phyloP scores from a whole-genome alignment of 2,329 filamentous ascomycete species.

The Xenosphaeropsis pyriputrescens region DNA sequence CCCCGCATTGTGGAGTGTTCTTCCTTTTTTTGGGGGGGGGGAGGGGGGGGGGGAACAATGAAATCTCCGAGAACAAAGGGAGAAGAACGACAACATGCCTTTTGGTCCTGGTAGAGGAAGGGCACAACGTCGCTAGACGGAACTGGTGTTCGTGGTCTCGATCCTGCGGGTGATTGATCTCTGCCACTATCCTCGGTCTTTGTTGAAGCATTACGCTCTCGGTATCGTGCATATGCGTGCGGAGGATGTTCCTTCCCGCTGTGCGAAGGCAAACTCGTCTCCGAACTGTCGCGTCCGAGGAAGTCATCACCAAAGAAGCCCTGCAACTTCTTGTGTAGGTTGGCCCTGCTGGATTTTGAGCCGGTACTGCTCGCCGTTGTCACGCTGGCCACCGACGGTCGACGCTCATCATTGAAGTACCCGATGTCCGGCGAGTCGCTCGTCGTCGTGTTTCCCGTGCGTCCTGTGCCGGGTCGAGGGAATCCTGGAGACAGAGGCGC shows the following conservation, averaged over 20 bases:
- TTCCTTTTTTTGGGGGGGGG: no score
- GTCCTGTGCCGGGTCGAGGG: constrained; percentile 30
- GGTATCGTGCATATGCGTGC: constrained; percentile 44
- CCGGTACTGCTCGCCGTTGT: constrained; percentile 77
- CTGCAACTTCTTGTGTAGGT: constrained; percentile 68
- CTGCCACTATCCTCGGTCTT: constrained; percentile 46
- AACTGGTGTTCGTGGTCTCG: constrained; percentile 70
- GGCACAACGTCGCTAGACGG: constrained; percentile 89
- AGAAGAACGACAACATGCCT: constrained; percentile 41
- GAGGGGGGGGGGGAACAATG: no score
- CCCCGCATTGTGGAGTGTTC: no score
- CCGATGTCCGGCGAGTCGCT: constrained; percentile 47
- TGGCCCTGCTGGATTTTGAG: constrained; percentile 59
- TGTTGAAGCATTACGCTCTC: constrained; percentile 72
- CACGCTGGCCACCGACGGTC: constrained; percentile 79
- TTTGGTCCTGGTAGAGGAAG: constrained; percentile 85
- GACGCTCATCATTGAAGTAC: constrained; percentile 56
- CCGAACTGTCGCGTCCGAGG: constrained; percentile 58
- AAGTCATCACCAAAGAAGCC: constrained; percentile 91
- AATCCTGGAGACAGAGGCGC: constrained; percentile 61
- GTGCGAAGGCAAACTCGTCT: constrained; percentile 39
- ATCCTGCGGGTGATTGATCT: constrained; percentile 61
- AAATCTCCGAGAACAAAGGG: constrained; percentile 7
- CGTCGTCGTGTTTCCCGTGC: constrained; percentile 28
- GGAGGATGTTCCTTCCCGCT: constrained; percentile 45